Evolutionary conservation across 805 yeast species (phyloP).

Genomic region (Saturnispora diversa): DNA sequence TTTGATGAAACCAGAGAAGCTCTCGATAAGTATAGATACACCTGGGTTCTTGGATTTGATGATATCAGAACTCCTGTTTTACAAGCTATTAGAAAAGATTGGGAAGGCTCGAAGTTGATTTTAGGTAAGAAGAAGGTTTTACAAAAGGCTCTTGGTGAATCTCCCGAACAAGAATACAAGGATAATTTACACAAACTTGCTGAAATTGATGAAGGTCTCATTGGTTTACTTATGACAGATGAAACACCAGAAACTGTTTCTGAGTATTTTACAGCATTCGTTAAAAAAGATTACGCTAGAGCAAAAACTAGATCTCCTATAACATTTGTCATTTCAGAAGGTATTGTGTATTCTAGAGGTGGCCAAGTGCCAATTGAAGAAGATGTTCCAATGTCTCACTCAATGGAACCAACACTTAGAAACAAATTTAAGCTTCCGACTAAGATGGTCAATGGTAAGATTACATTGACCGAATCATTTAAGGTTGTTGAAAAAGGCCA

Average conservation of each 20-base stretch:
- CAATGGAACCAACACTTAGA: slow-evolving; percentile 89
- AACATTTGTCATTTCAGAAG: slow-evolving; percentile 79
- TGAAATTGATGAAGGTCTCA: slow-evolving; percentile 60
- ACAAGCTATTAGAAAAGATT: slow-evolving; percentile 85
- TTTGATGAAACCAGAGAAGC: slow-evolving; percentile 84
- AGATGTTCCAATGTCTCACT: slow-evolving; percentile 94
- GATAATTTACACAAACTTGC: slow-evolving; percentile 71
- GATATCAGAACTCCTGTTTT: slow-evolving; percentile 94
- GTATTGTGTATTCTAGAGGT: slow-evolving; percentile 89
- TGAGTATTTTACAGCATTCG: slow-evolving; percentile 74
- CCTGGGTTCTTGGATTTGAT: slow-evolving; percentile 80
- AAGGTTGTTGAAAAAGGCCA: slow-evolving; percentile 77
- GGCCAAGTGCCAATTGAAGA: slow-evolving; percentile 86
- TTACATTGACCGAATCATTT: slow-evolving; percentile 65
- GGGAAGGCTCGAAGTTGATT: slow-evolving; percentile 84
- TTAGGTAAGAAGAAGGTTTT: slow-evolving; percentile 91
- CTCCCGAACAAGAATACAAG: slow-evolving; percentile 82
- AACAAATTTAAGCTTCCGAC: slow-evolving; percentile 88
- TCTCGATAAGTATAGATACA: slow-evolving; percentile 67
- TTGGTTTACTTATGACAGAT: slow-evolving; percentile 84
- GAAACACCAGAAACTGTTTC: slow-evolving; percentile 84
- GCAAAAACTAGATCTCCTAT: slow-evolving; percentile 82
- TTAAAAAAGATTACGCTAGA: slow-evolving; percentile 78
- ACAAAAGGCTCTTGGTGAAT: slow-evolving; percentile 85
- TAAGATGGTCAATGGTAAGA: slow-evolving; percentile 81